Conservation (phyloP, 495 filamentous ascomycete species). For the Podospora fimiseda region DNA sequence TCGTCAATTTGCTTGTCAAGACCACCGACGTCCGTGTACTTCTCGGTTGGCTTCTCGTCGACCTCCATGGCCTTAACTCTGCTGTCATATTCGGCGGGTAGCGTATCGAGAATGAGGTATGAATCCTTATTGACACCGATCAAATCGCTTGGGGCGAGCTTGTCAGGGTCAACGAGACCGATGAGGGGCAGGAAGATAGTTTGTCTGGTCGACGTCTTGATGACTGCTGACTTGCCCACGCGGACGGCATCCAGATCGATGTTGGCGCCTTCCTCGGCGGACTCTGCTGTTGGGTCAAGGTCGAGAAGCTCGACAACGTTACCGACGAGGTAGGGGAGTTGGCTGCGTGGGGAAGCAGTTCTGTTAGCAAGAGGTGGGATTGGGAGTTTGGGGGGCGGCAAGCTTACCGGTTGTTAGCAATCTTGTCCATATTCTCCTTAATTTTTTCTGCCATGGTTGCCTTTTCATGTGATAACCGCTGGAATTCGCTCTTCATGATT, state of each 20-base stretch:
- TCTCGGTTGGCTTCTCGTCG: conserved; percentile 98
- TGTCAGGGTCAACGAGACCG: conserved; percentile 89
- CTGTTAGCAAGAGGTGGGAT: conserved; percentile 9
- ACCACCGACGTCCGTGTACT: conserved; percentile 96
- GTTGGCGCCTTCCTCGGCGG: conserved; percentile 94
- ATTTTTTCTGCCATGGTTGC: conserved; percentile 94
- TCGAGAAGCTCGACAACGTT: conserved; percentile 97
- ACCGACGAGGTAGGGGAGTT: conserved; percentile 95
- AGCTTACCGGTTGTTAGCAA: conserved; percentile 90
- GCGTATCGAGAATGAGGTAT: conserved; percentile 95
- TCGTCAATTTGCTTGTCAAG: conserved; percentile 99
- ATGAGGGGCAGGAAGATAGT: conserved; percentile 99
- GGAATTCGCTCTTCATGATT: conserved; percentile 97
- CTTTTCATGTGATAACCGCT: conserved; percentile 92
- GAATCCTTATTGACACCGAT: conserved; percentile 99
- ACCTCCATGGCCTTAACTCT: conserved; percentile 99
- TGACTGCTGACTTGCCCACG: conserved; percentile 96
- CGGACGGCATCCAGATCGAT: conserved; percentile 96
- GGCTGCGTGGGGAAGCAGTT: conserved; percentile 46
- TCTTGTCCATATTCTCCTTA: conserved; percentile 98
- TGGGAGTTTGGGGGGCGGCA: background rate
- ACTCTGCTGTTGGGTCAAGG: conserved; percentile 92
- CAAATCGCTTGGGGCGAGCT: conserved; percentile 87
- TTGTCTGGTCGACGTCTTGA: conserved; percentile 99
- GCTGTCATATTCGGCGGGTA: conserved; percentile 99